phyloP scores from a whole-genome alignment of 2,329 filamentous ascomycete genomes.

The Hypoxylon sp. region DNA sequence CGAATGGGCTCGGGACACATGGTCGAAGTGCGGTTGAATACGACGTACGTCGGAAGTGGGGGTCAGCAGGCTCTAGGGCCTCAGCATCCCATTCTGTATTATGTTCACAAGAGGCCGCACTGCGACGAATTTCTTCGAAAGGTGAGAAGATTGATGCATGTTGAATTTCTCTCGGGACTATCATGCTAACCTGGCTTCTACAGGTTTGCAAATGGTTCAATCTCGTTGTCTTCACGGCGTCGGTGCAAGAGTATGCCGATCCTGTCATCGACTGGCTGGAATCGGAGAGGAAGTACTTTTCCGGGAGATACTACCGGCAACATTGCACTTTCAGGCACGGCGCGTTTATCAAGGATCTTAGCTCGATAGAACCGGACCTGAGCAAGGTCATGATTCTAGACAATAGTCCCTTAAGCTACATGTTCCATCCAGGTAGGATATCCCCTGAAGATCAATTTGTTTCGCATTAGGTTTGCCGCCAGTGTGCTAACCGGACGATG shows the following conservation, averaged over 20 bases:
- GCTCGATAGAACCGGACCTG: slow-evolving; percentile 94
- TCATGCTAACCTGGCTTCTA: slow-evolving; percentile 43
- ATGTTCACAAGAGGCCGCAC: slow-evolving; percentile 96
- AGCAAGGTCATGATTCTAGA: slow-evolving; percentile 99
- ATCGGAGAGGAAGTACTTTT: slow-evolving; percentile 96
- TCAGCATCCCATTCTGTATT: slow-evolving; percentile 97
- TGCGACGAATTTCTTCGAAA: slow-evolving; percentile 97
- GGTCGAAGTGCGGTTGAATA: slow-evolving; percentile 94
- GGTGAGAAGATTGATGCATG: slow-evolving; percentile 61
- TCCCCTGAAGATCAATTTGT: slow-evolving; percentile 31
- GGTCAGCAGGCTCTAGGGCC: slow-evolving; percentile 79
- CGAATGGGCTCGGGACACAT: slow-evolving; percentile 97
- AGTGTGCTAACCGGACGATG: slow-evolving; percentile 39
- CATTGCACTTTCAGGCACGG: slow-evolving; percentile 97
- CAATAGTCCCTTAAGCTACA: slow-evolving; percentile 97
- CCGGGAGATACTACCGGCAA: slow-evolving; percentile 92
- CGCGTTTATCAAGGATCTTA: slow-evolving; percentile 98
- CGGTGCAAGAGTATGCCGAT: slow-evolving; percentile 98
- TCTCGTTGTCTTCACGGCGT: slow-evolving; percentile 94
- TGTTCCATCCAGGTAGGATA: slow-evolving; percentile 92
- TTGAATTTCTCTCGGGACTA: slow-evolving; percentile 4
- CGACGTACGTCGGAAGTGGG: slow-evolving; percentile 76
- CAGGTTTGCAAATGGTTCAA: slow-evolving; percentile 98
- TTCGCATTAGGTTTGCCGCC: slow-evolving; percentile 12
- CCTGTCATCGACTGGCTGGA: slow-evolving; percentile 99